Evolutionary conservation across 139 green algal genomes (phyloP), one percentile per base, ranked within the genome.

Genomic region (Chlamydomonas asymmetrica): DNA sequence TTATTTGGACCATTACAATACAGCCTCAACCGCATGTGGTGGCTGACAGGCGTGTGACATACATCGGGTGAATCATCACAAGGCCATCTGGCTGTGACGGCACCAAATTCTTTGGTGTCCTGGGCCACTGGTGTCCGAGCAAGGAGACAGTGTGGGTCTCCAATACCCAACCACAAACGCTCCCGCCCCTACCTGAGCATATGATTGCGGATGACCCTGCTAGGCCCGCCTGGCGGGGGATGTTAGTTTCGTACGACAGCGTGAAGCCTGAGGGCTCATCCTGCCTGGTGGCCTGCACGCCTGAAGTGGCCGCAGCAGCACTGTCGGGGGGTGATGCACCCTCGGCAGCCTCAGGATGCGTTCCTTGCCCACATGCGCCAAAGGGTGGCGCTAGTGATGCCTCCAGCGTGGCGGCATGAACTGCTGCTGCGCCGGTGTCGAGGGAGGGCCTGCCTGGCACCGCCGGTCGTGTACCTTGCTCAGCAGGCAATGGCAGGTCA

Each of bases 131-230:
- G n/a, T n/a, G n/a, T n/a, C n/a, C n/a, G n/a, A n/a, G n/a, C n/a
- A n/a, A n/a, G n/a, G n/a, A n/a, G n/a, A n/a, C n/a, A n/a, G n/a
- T n/a, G n/a, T n/a, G n/a, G n/a, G n/a, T n/a, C n/a, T n/a, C n/a
- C n/a, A n/a, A n/a, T n/a, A n/a, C n/a, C n/a, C 49, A 57, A n/a
- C 20, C 20, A 18, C 49, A 57, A 22, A 4, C 13, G 29, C 31
- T 4, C 2, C 29, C 38, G 37, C 38, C 32, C 74, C 4, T 29
- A 89, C 84, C 70, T 80, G 90, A 91, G 45, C 82, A 88, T 25
- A 94, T 85, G 62, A 98, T 96, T 32, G 93, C 94, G 7, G 91
- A 97, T 0, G 91, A 97, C 25, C 94, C 94, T 37, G 87, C 88
- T 25, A 98, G 82, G 1, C 94, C 94, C 18, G 85, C 70, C 81